Conservation (phyloP, 1,284 basidiomycete genomes). For the Ustilago nuda region DNA sequence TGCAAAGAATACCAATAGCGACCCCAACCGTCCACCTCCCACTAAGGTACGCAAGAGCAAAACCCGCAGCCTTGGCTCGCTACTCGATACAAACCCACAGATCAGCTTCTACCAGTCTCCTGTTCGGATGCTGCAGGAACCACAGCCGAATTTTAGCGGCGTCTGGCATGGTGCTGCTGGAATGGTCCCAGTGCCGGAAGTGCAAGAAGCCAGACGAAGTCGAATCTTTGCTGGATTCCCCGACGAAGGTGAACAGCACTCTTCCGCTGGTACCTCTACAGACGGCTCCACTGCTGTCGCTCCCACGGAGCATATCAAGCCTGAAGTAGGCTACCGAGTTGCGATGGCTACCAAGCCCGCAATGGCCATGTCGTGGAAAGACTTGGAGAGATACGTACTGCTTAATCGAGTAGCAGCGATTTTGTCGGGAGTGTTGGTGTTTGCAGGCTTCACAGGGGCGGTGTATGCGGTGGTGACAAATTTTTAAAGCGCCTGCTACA, state of each 20-base stretch:
- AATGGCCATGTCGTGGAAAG: constrained; percentile 22
- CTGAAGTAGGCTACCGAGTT: constrained; percentile 9
- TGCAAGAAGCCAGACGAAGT: constrained; percentile 29
- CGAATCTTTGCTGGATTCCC: constrained; percentile 20
- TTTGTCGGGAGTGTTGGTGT: constrained; percentile 44
- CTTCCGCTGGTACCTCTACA: background rate
- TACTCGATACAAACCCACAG: constrained; percentile 46
- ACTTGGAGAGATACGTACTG: constrained; percentile 54
- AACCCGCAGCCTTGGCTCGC: constrained; percentile 32
- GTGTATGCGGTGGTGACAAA: constrained; percentile 52
- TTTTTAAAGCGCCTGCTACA: constrained; percentile 61
- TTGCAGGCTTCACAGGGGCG: constrained; percentile 53
- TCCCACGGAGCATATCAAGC: background rate
- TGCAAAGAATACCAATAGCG: constrained; percentile 33
- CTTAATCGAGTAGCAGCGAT: constrained; percentile 56
- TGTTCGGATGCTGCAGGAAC: constrained; percentile 35
- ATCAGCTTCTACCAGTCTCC: constrained; percentile 54
- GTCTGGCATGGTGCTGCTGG: constrained; percentile 7
- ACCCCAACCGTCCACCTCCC: constrained; percentile 35
- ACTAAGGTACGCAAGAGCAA: constrained; percentile 36
- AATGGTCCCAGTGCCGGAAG: constrained; percentile 27
- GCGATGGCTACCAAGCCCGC: constrained; percentile 15
- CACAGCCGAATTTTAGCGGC: constrained; percentile 10
- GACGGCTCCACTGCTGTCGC: constrained; percentile 12
- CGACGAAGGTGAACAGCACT: constrained; percentile 2